A percentile compares a stretch with the other conserved stretches of the same genome.
phyloP scores from a whole-genome alignment of 2,329 filamentous ascomycete genomes.

The Cordyceps pruinosa region DNA sequence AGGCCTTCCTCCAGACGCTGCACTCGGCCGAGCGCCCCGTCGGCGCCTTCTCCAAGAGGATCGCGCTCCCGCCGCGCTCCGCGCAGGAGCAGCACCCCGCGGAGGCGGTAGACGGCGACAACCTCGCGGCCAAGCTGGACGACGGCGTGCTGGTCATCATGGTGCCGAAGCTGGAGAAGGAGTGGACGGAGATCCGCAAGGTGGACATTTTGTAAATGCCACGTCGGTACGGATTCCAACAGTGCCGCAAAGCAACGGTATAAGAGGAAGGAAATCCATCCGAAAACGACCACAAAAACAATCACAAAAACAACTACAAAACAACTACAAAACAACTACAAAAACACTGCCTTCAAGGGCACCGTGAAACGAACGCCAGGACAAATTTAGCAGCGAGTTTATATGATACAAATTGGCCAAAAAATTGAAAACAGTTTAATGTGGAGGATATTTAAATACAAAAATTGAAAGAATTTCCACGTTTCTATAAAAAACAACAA shows the following conservation, averaged over 20 bases:
- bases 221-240: not conserved
- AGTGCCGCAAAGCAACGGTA: not conserved
- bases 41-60: constrained; percentile 65
- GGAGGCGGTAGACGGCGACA: constrained; percentile 53
- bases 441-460: not conserved
- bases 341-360: not conserved
- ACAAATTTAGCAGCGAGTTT: not conserved
- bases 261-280: too few species aligned
- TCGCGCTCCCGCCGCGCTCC: constrained; percentile 49
- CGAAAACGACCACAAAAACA: not conserved
- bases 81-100: constrained; percentile 29
- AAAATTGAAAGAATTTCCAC: not conserved
- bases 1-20: constrained; percentile 59
- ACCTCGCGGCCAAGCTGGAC: constrained; percentile 68
- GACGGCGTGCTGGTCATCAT: constrained; percentile 70
- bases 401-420: not conserved
- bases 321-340: not conserved
- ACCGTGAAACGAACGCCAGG: not conserved
- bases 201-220: constrained; percentile 45
- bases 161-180: constrained; percentile 66
- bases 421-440: not conserved
- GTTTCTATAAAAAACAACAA: not conserved
- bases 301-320: not conserved
- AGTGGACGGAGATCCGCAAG: constrained; percentile 56
- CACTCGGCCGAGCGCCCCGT: constrained; percentile 61